phyloP scores from a whole-genome alignment of 2,329 filamentous ascomycete genomes.

The Colletotrichum viniferum region DNA sequence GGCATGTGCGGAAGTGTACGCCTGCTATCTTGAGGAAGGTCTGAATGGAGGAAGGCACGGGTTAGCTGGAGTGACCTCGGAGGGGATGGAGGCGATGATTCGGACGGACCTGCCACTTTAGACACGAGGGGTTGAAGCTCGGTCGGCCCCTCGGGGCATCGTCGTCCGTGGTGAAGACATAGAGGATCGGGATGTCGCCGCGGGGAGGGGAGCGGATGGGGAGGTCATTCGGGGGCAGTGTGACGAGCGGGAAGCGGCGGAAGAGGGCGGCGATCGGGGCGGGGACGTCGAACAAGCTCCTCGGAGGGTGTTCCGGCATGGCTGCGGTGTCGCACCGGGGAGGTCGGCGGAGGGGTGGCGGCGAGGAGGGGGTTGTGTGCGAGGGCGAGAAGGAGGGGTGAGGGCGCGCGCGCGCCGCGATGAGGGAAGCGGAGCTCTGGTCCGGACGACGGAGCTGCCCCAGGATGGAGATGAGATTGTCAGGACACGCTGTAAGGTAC shows the following conservation, averaged over 20 bases:
- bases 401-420: background rate
- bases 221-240: conserved; percentile 76
- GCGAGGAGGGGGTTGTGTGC: background rate
- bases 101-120: conserved; percentile 88
- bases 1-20: conserved; percentile 67
- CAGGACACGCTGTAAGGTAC: background rate
- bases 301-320: conserved; percentile 23
- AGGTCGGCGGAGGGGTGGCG: background rate
- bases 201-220: conserved; percentile 63
- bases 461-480: background rate
- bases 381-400: background rate
- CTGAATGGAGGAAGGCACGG: conserved; percentile 45
- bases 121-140: conserved; percentile 89
- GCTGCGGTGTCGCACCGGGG: conserved; percentile 3
- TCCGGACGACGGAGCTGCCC: background rate
- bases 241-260: conserved; percentile 79
- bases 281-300: conserved; percentile 65
- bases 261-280: conserved; percentile 82
- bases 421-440: background rate
- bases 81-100: background rate
- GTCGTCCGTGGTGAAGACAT: conserved; percentile 75
- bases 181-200: conserved; percentile 60
- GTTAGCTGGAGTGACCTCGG: background rate
- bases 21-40: conserved; percentile 81
- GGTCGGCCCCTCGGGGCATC: conserved; percentile 66